phyloP scores from a whole-genome alignment of 768 basidiomycete species.

The Lactarius deliciosus region DNA sequence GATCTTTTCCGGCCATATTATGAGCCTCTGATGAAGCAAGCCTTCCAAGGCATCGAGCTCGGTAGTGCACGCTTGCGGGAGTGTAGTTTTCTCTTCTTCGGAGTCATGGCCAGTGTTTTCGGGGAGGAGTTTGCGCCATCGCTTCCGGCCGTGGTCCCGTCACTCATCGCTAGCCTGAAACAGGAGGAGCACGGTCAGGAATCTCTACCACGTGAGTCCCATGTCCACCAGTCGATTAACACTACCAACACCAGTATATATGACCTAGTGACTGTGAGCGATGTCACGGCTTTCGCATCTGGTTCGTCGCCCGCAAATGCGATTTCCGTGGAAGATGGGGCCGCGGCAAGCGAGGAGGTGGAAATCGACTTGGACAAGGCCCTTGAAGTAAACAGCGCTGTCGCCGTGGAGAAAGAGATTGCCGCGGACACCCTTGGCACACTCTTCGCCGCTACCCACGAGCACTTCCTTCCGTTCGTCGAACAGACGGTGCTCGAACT shows the following conservation, averaged over 20 bases:
- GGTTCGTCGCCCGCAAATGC: constrained; percentile 73
- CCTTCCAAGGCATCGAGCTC: constrained; percentile 85
- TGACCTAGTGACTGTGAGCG: constrained; percentile 49
- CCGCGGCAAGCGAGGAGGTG: constrained; percentile 50
- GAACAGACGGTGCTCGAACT: constrained; percentile 81
- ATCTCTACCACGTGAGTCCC: constrained; percentile 32
- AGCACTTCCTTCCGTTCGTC: constrained; percentile 88
- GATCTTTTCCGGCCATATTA: constrained; percentile 96
- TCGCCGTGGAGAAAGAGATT: constrained; percentile 99
- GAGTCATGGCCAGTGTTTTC: constrained; percentile 97
- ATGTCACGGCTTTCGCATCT: constrained; percentile 65
- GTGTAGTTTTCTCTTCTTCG: constrained; percentile 97
- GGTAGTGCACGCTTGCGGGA: constrained; percentile 87
- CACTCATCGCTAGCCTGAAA: constrained; percentile 77
- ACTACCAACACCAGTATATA: neutral
- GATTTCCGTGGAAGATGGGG: constrained; percentile 59
- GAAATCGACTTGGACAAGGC: constrained; percentile 81
- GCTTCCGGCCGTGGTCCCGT: constrained; percentile 81
- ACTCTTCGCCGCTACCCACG: constrained; percentile 77
- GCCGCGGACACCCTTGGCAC: constrained; percentile 95
- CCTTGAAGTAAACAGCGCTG: constrained; percentile 90
- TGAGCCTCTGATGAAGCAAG: constrained; percentile 92
- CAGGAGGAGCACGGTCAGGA: constrained; percentile 80
- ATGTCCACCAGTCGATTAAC: neutral
- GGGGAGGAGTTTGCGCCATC: constrained; percentile 91